Percentiles rank a stretch among this genome's conserved stretches.
Conservation (phyloP, 441 rosid genomes). For the Erodium moschatum region DNA sequence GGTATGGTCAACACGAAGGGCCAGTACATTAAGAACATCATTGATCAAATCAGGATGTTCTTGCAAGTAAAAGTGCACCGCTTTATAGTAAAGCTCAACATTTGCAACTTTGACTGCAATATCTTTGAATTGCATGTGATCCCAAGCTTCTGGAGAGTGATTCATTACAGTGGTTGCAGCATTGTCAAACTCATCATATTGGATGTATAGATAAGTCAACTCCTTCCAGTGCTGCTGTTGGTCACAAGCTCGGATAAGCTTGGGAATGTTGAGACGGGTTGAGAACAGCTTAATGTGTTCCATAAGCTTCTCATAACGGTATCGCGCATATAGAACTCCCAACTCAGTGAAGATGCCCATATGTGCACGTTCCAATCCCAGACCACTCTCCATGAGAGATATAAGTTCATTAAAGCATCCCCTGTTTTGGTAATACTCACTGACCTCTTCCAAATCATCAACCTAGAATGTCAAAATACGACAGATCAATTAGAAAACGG, state of each 20-base stretch:
- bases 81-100: conserved; percentile 94
- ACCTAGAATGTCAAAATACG: conserved; percentile 36
- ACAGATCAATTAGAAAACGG: too few relatives aligned
- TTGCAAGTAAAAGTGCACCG: conserved; percentile 96
- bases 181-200: conserved; percentile 92
- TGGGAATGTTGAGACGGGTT: conserved; percentile 95
- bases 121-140: conserved; percentile 99
- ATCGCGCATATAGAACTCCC: conserved; percentile 99
- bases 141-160: conserved; percentile 99
- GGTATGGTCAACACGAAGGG: conserved; percentile 89
- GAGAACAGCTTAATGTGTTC: conserved; percentile 98
- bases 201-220: conserved; percentile 82
- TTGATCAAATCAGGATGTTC: conserved; percentile 97
- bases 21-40: conserved; percentile 86
- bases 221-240: conserved; percentile 99
- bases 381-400: conserved; percentile 98
- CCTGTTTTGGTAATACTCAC: conserved; percentile 95
- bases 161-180: conserved; percentile 99
- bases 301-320: conserved; percentile 94
- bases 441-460: conserved; percentile 96
- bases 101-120: conserved; percentile 85
- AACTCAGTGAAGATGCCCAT: conserved; percentile 99
- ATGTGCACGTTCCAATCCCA: conserved; percentile 98
- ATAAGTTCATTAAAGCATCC: conserved; percentile 95
- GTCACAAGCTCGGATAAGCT: conserved; percentile 96